Base-by-base conservation (phyloP, 495 filamentous ascomycete genomes). In the Elasticomyces elasticus region DNA sequence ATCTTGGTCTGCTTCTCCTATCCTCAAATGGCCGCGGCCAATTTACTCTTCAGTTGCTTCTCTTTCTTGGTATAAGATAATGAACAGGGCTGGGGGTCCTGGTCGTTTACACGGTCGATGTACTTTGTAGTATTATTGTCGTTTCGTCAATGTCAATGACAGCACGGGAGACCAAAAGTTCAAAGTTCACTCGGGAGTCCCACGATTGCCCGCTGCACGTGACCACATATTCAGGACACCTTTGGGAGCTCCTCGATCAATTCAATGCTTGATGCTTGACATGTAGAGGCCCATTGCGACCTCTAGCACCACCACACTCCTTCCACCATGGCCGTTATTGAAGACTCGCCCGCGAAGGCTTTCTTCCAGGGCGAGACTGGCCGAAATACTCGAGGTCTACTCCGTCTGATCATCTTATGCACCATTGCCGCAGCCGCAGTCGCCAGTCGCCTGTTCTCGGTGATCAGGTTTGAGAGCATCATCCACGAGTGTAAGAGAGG, bases 401-500 rank as follows among this genome's bases (percentile, higher is more conserved):
- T 99, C 62, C 85, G 90, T 63, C 79, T 96, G 56, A 81, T 94
- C 67, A 97, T 99, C 75, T 82, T 99, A 49, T 78, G 75, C 64
- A 84, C 89, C 60, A 94, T 99, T 69, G 94, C 94, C 58, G 89
- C 79, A 46, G 91, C 91, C 42, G 91, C 94, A 49, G 79, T 97
- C 66, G 80, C 92, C 44, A 95, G 89, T 76, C 87, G 94, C 64
- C 76, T 99, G 51, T 99, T 99, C 78, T 92, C 86, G 68, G 94
- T 99, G 46, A 97, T 99, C 69, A 87, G 94, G 40, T 99, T 99
- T 65, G 94, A 99, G 73, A 95, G 89, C 72, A 97, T 99, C 67
- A 99, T 99, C 67, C 92, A 97, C 73, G 92, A 98, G 79, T 98
- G 92, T 96, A 70, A 65, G 22, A 15, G 24, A 28, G 19, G 24